Evolutionary conservation across 495 filamentous ascomycete genomes (phyloP), one percentile per base, ranked within the genome.

Genomic region (Neurospora sublineolata): DNA sequence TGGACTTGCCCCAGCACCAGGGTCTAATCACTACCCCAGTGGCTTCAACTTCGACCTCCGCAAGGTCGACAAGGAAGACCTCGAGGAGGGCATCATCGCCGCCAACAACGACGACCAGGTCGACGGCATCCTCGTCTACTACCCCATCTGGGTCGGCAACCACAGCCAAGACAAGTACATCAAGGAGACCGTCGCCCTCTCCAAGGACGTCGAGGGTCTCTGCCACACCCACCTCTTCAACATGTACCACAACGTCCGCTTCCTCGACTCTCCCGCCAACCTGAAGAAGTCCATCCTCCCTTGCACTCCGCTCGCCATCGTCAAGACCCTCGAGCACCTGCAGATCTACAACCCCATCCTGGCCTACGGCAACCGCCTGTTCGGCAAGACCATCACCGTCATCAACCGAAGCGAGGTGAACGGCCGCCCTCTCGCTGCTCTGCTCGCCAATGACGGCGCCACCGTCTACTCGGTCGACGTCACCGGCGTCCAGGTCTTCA

Each of bases 221-320:
- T 94, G 90, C 75, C 94, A 97, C 79, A 89, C 87, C 72, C 95
- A 97, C 82, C 90, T 97, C 77, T 95, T 94, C 87, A 99, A 99
- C 86, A 97, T 99, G 93, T 99, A 97, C 84, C 91, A 97, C 84
- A 99, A 99, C 82, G 88, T 95, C 76, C 92, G 95, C 68, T 97
- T 93, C 84, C 86, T 99, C 40, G 95, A 99, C 83, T 83, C 86
- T 14, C 88, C 89, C 23, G 77, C 83, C 37, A 92, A 94, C 79
- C 83, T 82, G 60, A 91, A 92, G 80, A 99, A 99, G 81, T 94
- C 89, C 69, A 91, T 99, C 60, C 85, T 99, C 27, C 95, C 95
- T 16, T 99, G 95, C 85, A 99, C 95, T 1, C 95, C 95, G 27
- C 86, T 99, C 39, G 95, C 95, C 37, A 89, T 96, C 72, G 90